Base-by-base conservation (phyloP, 495 filamentous ascomycete genomes). In the Polyplosphaeria fusca region DNA sequence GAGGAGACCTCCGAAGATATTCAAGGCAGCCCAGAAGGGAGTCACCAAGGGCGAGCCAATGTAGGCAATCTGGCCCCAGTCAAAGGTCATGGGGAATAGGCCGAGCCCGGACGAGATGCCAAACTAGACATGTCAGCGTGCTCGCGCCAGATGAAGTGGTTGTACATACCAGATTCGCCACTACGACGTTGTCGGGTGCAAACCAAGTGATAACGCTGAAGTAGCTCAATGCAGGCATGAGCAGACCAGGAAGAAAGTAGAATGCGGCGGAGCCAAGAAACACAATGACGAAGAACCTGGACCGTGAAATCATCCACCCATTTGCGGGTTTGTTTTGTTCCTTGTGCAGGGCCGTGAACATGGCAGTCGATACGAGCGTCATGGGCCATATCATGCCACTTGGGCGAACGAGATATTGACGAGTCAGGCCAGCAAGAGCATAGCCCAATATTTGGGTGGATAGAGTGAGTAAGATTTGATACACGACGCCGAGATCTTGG, bases 131-230 rank as follows among this genome's bases (percentile, higher is more conserved):
- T 44, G 11, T 28, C 23, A 40, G 44, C 9, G n/a, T 13, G 5
- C 26, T 19, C 18, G 3, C 35, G 2, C 35, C 5, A 3, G 24
- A 32, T n/a, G n/a, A 3, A 23, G 13, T 13, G 28, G 23, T 32
- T 11, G 1, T 26, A 48, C 67, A 57, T 61, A 78, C 76, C 25
- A 93, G 66, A 66, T 92, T 91, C 22, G 89, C 85, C 26, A 92
- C 72, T 5, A 90, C 80, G 22, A 85, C 81, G 62, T 84, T 91
- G 23, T 86, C 68, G 1, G 91, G 91, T 1, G 85, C 86, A 61
- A 95, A 90, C 91, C 91, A 96, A 20, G 89, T 94, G 46, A 95
- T 73, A 43, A 94, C 87, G 66, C 79, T 93, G 74, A 96, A 96
- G 55, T 91, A 90, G 70, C 88, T 93, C 58, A 95, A 78, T 1